These are phyloP conservation scores for Sporothrix euskadiensis DNA, from an alignment of 2,329 filamentous ascomycete species.

Conservation along the genomic window DNA sequence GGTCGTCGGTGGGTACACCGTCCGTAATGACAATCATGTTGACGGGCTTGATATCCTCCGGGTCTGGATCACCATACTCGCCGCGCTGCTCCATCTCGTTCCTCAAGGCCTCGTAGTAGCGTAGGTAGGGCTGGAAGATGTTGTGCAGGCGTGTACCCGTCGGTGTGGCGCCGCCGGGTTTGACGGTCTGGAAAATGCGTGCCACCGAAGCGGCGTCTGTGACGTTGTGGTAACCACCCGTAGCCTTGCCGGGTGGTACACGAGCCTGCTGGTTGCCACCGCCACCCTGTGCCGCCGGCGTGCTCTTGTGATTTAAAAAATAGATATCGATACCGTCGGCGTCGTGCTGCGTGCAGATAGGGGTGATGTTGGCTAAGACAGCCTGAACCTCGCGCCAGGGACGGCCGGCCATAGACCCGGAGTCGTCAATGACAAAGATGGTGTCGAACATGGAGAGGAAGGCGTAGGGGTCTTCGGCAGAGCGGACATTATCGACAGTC, in stretches of 20 bases:
- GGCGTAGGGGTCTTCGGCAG: conserved; percentile 66
- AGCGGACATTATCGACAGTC: conserved; percentile 39
- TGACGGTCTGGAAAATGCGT: conserved; percentile 68
- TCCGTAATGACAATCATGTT: conserved; percentile 96
- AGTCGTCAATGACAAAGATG: conserved; percentile 88
- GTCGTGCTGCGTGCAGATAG: conserved; percentile 79
- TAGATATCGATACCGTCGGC: conserved; percentile 84
- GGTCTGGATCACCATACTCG: conserved; percentile 41
- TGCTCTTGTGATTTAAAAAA: conserved; percentile 74
- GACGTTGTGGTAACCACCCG: conserved; percentile 65
- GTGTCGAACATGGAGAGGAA: conserved; percentile 84
- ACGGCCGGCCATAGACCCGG: conserved; percentile 77
- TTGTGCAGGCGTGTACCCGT: conserved; percentile 70
- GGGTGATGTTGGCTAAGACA: conserved; percentile 72
- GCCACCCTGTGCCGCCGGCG: conserved; percentile 26
- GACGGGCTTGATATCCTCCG: conserved; percentile 65
- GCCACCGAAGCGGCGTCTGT: conserved; percentile 58
- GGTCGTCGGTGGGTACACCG: conserved; percentile 77
- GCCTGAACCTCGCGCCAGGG: conserved; percentile 73
- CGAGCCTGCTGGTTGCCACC: conserved; percentile 33
- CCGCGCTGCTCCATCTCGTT: conserved; percentile 35
- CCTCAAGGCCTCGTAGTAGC: conserved; percentile 46
- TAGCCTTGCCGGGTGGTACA: conserved; percentile 43
- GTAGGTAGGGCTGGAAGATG: conserved; percentile 74
- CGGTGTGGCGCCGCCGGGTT: conserved; percentile 67